A percentile compares a stretch with the other conserved stretches of the same genome.
Conservation (phyloP, 106 monocot genomes). For the Xerophyta viscosa region DNA sequence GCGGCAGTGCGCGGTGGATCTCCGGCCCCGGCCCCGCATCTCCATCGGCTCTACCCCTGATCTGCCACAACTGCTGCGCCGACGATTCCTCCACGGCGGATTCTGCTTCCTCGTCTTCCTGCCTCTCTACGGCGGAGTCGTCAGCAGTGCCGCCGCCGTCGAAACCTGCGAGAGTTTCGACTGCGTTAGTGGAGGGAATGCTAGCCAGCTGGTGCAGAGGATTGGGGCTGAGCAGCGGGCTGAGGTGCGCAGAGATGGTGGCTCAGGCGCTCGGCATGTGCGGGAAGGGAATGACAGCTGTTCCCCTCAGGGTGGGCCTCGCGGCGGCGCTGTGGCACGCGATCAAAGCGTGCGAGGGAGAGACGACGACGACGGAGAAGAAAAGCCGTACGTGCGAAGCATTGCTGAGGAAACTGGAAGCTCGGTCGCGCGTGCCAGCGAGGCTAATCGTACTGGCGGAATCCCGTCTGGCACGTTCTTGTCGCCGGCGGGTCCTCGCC, state of each 20-base stretch:
- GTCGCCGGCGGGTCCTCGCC: constrained; percentile 5
- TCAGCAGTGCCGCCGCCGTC: constrained; percentile 8
- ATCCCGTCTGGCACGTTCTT: constrained; percentile 15
- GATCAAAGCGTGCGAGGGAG: constrained; percentile 3
- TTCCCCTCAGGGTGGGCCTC: constrained; percentile 22
- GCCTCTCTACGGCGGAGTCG: constrained; percentile 25
- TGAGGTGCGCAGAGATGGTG: constrained; percentile 21
- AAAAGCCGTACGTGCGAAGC: not conserved
- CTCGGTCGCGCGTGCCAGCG: constrained; percentile 36
- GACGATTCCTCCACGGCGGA: not conserved
- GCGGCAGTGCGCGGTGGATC: constrained; percentile 1
- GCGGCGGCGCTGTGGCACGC: constrained; percentile 52
- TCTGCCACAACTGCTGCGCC: not conserved
- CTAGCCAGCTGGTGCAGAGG: constrained; percentile 17
- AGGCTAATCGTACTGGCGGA: constrained; percentile 24
- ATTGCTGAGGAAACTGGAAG: constrained; percentile 25
- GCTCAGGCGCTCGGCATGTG: constrained; percentile 9
- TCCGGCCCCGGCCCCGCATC: constrained; percentile 11
- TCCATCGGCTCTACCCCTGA: constrained; percentile 17
- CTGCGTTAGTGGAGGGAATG: too few species aligned
- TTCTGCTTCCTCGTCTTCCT: constrained; percentile 17
- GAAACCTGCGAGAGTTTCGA: too few species aligned
- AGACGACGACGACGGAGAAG: not conserved
- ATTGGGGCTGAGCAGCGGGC: not conserved
- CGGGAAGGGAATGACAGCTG: not conserved